These are phyloP conservation scores for Leccinum pallidistipes DNA, from an alignment of 1,284 basidiomycete species.

Conservation along the genomic window DNA sequence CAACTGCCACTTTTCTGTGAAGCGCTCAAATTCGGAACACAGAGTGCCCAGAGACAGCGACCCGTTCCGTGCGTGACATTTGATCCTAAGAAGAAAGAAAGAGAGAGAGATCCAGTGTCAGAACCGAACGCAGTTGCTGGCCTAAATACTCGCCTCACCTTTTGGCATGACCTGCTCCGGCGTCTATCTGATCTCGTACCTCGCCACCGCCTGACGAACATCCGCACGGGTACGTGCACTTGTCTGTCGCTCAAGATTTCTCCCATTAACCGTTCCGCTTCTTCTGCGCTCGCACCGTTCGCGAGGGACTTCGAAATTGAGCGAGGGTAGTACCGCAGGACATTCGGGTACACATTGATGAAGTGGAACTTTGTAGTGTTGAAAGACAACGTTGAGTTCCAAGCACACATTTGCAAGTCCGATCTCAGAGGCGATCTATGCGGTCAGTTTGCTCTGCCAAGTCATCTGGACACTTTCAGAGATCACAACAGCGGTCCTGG, in stretches of 20 bases:
- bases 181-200: too few species aligned
- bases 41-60: conserved; percentile 47
- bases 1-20: conserved; percentile 24
- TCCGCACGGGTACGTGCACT: conserved; percentile 65
- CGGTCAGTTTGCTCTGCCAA: too few species aligned
- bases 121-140: background rate
- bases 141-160: too few species aligned
- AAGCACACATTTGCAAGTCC: too few species aligned
- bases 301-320: conserved; percentile 48
- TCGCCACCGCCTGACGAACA: conserved; percentile 24
- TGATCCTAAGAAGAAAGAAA: conserved; percentile 49
- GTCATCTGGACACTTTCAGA: too few species aligned
- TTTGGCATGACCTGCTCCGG: too few species aligned
- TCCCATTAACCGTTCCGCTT: conserved; percentile 43
- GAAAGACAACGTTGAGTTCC: too few species aligned
- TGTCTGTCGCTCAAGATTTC: conserved; percentile 65
- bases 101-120: background rate
- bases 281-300: conserved; percentile 14
- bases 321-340: conserved; percentile 60
- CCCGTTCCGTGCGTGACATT: conserved; percentile 56
- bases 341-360: conserved; percentile 45
- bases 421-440: too few species aligned
- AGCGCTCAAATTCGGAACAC: conserved; percentile 27
- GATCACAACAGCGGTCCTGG: too few species aligned
- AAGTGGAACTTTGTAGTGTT: too few species aligned